Conservation (phyloP, 2,329 filamentous ascomycete genomes). For the Reticulascus tulasneorum region DNA sequence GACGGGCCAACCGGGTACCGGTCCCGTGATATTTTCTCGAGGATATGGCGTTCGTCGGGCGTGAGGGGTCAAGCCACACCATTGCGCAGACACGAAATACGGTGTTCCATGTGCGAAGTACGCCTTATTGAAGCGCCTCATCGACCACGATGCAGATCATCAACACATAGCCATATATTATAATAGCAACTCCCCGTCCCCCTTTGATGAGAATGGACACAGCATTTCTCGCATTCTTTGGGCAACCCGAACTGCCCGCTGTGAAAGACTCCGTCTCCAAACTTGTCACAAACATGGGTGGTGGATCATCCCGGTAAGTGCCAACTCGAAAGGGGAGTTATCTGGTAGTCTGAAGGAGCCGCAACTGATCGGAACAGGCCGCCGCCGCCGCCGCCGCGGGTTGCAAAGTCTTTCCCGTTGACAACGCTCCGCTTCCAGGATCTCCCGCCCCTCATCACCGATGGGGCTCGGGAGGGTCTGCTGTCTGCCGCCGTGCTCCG, state of each 20-base stretch:
- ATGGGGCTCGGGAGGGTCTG: slow-evolving; percentile 7
- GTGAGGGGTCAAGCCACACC: no score
- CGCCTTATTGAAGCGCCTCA: slow-evolving; percentile 1
- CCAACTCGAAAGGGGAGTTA: no score
- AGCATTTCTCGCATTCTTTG: not conserved
- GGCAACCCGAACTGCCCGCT: not conserved
- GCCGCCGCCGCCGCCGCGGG: slow-evolving; percentile 7
- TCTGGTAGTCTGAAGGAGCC: no score
- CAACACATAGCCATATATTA: not conserved
- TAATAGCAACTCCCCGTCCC: no score
- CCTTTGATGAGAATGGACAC: slow-evolving; percentile 4
- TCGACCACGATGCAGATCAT: not conserved
- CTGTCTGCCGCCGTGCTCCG: slow-evolving; percentile 5
- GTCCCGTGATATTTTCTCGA: not conserved
- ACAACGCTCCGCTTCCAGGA: slow-evolving; percentile 11
- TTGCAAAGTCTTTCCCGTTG: slow-evolving; percentile 8
- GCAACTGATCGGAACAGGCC: no score
- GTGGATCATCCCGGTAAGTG: slow-evolving; percentile 7
- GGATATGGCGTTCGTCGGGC: not conserved
- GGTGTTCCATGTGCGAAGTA: not conserved
- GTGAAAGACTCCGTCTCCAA: not conserved
- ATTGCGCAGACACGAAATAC: slow-evolving; percentile 10
- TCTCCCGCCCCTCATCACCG: slow-evolving; percentile 13
- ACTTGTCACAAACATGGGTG: slow-evolving; percentile 3
- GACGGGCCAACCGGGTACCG: slow-evolving; percentile 1